Base-by-base conservation (phyloP, 306 rosid genomes). In the Inga laurina region DNA sequence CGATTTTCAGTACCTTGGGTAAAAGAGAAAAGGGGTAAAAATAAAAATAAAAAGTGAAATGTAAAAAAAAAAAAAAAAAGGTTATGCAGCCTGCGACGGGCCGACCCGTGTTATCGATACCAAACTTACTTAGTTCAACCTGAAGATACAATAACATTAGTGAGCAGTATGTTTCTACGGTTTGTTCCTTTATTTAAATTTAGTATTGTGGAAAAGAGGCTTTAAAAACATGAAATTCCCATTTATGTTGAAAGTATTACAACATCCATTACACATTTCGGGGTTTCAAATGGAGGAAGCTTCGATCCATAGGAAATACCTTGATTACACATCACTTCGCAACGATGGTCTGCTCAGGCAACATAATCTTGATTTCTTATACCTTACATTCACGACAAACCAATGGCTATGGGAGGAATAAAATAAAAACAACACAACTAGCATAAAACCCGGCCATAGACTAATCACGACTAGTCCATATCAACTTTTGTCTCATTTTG, bases 361-460 rank as follows among this genome's bases (percentile, higher is more conserved):
- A 68, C 19, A 70, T 70, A n/a, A 46, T 44, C 12, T 22, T 19
- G 30, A 24, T 39, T 69, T 35, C n/a, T 15, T 0, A 15, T 57
- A 2, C 43, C 27, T 56, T 16, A 52, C 3, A 19, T 56, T 27
- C 62, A 18, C 59, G 7, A 59, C 44, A 39, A 57, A 62, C 34
- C 46, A 52, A 59, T 51, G 72, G 18, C 68, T 15, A 32, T 56
- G 48, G 34, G 41, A 35, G 45, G 35, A 22, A 32, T 59, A 12
- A 70, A 49, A 59, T 69, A 59, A 69, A 54, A 24, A 61, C 67
- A 61, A 68, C 27, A 78, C 49, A 19, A 37, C 57, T 37, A 22
- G 19, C 81, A 73, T 21, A 67, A 39, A 88, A 76, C 78, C 19
- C 48, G 65, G 45, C 32, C 51, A 9, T 21, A 57, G 68, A 77